phyloP scores from a whole-genome alignment of 495 filamentous ascomycete genomes.

The Beverwykella pulmonaria region DNA sequence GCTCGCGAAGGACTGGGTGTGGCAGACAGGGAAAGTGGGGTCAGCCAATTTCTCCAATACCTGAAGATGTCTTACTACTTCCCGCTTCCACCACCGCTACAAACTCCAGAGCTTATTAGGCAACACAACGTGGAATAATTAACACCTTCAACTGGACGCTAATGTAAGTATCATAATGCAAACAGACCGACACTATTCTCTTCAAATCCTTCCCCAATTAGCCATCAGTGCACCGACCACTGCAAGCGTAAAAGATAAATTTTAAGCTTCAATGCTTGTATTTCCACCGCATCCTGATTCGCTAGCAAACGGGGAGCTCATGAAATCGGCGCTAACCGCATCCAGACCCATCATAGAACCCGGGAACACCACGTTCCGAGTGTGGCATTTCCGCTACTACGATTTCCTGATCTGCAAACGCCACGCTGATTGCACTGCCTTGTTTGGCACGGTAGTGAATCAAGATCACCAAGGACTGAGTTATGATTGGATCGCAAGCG shows the following conservation, averaged over 20 bases:
- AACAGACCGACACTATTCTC: no score
- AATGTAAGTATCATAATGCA: no score
- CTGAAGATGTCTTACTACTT: no score
- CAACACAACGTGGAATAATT: no score
- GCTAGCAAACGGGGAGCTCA: background rate
- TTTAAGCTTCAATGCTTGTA: no score
- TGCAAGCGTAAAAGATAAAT: background rate
- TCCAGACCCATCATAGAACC: background rate
- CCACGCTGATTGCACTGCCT: background rate
- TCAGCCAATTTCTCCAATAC: no score
- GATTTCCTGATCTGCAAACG: background rate
- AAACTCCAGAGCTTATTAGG: no score
- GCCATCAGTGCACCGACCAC: background rate
- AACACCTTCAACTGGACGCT: no score
- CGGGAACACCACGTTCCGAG: background rate
- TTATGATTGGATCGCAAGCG: background rate
- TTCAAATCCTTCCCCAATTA: background rate
- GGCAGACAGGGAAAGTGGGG: no score
- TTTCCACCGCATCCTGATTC: background rate
- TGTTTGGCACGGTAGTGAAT: background rate
- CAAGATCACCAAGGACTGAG: background rate
- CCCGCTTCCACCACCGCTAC: no score
- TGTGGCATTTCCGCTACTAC: background rate
- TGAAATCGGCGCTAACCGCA: background rate
- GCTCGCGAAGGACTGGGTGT: no score